Evolutionary conservation across 768 basidiomycete species (phyloP), one percentile per base, ranked within the genome.

Genomic region (Naganishia vaughanmartiniae): DNA sequence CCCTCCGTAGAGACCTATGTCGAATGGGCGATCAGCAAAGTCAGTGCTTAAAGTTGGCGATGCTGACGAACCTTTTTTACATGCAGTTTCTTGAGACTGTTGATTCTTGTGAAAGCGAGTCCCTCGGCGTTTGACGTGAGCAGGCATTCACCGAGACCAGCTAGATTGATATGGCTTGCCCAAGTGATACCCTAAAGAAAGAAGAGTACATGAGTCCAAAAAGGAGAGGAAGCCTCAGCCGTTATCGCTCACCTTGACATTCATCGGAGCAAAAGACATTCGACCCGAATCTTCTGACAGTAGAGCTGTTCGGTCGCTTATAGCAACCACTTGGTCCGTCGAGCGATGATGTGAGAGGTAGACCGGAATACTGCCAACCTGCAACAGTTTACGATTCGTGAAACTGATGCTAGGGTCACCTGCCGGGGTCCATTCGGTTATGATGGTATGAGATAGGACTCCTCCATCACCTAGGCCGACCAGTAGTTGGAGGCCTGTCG

Each of bases 51-150:
- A 19, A 21, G 42, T 12, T 24, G n/a, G 53, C 24, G 2, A 3
- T 42, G 4, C 54, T 31, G 26, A 53, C 65, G 6, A 19, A 79
- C 67, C 19, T 77, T 81, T 54, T 75, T 75, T 1, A 81, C 75
- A n/a, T 76, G 75, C 17, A 81, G 70, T 67, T 77, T 78, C 69
- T 79, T 81, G 17, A 79, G 72, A 36, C 73, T 76, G 28, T 74
- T 76, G 34, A 79, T 71, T 42, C 70, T 74, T 30, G 63, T 67
- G 30, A 81, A 65, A 5, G 76, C 68, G 1, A 81, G 34, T 3
- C 74, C 76, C 4, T 26, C 67, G 0, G 65, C 11, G 7, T 71
- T 54, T 1, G 79, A 76, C 5, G 77, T 45, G 12, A 77, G 71
- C 0, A 81, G 57, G 24, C 70, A 70, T n/a, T 74, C 34, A 15